Conservation (phyloP, 2,329 filamentous ascomycete species). For the Bipolaris zeicola region DNA sequence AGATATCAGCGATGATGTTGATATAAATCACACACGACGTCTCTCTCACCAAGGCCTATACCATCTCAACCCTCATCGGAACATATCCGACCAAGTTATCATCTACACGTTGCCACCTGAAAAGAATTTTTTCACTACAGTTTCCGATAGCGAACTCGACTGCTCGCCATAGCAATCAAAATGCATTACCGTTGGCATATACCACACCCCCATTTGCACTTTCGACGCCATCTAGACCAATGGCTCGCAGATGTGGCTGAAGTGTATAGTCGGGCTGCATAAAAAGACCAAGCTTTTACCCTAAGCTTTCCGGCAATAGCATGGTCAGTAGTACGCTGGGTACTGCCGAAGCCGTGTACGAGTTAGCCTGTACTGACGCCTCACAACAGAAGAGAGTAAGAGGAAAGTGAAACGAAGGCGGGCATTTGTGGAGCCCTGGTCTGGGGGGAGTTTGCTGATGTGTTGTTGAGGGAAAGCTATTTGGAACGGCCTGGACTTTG, state of each 20-base stretch:
- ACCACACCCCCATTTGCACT: background rate
- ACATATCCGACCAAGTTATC: background rate
- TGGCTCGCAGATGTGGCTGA: slow-evolving; percentile 13
- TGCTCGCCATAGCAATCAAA: background rate
- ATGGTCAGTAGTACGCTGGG: background rate
- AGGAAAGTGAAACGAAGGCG: background rate
- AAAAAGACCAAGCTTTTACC: slow-evolving; percentile 1
- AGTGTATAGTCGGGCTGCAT: slow-evolving; percentile 6
- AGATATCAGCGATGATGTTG: background rate
- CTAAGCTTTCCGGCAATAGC: background rate
- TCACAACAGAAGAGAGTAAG: background rate
- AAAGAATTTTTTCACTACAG: background rate
- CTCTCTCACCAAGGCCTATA: background rate
- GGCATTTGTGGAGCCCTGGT: background rate
- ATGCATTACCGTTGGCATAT: slow-evolving; percentile 2
- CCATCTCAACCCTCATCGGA: background rate
- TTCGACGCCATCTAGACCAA: slow-evolving; percentile 7
- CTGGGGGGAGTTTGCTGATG: background rate
- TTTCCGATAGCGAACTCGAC: background rate
- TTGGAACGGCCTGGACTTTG: background rate
- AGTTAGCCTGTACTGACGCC: background rate
- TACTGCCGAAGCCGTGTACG: background rate
- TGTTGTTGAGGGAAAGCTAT: background rate
- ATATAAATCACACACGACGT: background rate
- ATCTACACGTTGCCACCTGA: background rate